Evolutionary conservation across 345 rosid species (phyloP), one percentile per base, ranked within the genome.

Genomic region (Eucalyptus erythrocorys): DNA sequence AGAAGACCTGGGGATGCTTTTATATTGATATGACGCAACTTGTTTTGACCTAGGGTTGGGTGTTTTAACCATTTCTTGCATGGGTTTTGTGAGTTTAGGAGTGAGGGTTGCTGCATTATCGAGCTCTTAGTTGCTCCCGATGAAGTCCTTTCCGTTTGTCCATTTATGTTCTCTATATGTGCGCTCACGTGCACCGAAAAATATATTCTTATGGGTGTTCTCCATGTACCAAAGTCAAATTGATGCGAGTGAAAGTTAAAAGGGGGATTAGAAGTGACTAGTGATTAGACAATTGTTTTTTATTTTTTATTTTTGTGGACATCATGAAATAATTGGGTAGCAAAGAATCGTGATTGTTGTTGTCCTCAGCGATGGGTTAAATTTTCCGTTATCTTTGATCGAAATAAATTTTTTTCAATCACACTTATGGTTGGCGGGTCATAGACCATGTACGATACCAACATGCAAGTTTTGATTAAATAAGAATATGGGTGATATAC

Each of bases 371-470:
- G 15, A 37, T 21, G 3, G 16, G 84, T 76, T 19, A 11, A 76
- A 37, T 40, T 37, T 76, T 76, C 30, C 15, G 1, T 5, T 40
- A 76, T 76, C 5, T 13, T 26, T 3, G 1, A 40, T 40, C 3
- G 6, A 40, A 76, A 76, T 1, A 76, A 40, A 40, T 4, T 2
- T 71, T 71, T 71, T 37, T 34, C 14, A 5, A 34, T 19, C 84
- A 10, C 0, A 2, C 14, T 40, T 40, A 37, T 6, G 84, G 1
- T 40, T 21, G 84, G 30, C 0, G 9, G 15, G 47, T 40, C 1
- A 21, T 11, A 76, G 14, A 76, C 8, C 30, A 40, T 0, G 1
- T 6, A 40, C 5, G 0, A 40, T 40, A 21, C 8, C 0, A 5
- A 6, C 47, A 40, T 6, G 30, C 84, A 40, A 76, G 4, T 76